Evolutionary conservation across 106 monocot species (phyloP), one percentile per base, ranked within the genome.

Genomic region (Phalaenopsis aphrodite): DNA sequence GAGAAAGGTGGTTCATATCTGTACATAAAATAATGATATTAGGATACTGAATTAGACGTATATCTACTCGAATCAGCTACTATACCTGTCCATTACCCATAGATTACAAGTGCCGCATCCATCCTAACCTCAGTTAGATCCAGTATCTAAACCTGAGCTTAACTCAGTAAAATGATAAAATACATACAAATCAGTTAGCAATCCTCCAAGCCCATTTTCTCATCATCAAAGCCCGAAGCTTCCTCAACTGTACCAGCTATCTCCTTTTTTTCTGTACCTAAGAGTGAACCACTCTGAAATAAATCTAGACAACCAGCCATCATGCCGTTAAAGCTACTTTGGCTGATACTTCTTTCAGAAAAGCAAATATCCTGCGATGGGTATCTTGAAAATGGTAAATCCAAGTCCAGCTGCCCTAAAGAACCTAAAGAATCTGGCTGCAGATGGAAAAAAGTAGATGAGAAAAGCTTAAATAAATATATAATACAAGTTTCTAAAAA

Each of bases 391-490:
- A 86, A 76, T 37, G 92, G 87, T 41, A 90, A 81, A 18, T 95
- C 99, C 83, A 99, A 80, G 73, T 95, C 99, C 75, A 94, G 71
- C 21, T 88, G 85, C 42, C 95, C 93, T 42, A 95, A 85, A 67
- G 94, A 99, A 88, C 95, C 93, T 42, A 95, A 87, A 58, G 94
- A 99, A 91, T 99, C 99, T 5, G 95, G 89, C 99, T 94, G 91
- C 72, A 85, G 38, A 21, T 38, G 77, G 45, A 72, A 68, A 74
- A 74, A 36, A 30, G 73, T 15, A 15, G 66, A 46, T 24, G 24
- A 21, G 69, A 36, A 36, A 82, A 11, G 0, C 64, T 21, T 9
- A 64, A 24, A 41, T 52, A 61, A 43, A 68, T 17, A 71, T 16
- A 14, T 10, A 56, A n/a, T 23, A 77, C 36, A 79, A 78, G 67